These are phyloP conservation scores for Colletotrichum scovillei DNA, from an alignment of 2,329 filamentous ascomycete species.

Conservation along the genomic window DNA sequence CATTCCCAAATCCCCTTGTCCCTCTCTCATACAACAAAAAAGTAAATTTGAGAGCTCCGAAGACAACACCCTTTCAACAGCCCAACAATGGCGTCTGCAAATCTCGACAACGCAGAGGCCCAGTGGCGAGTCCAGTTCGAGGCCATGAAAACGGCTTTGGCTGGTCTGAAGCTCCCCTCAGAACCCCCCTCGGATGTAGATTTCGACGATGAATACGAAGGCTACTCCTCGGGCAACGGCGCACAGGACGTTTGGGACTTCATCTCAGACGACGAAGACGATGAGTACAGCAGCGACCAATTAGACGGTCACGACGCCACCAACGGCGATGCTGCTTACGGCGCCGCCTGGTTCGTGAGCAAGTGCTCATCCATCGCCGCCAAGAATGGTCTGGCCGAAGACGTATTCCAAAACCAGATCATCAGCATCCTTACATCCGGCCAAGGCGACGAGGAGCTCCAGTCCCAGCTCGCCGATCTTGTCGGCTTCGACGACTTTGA, in stretches of 20 bases:
- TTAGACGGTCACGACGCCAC: constrained; percentile 48
- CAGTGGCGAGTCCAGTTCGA: constrained; percentile 89
- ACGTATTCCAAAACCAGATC: constrained; percentile 83
- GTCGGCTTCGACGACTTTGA: constrained; percentile 95
- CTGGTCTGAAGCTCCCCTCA: constrained; percentile 69
- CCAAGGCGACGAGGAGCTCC: constrained; percentile 84
- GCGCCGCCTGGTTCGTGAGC: constrained; percentile 75
- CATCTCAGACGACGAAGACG: constrained; percentile 79
- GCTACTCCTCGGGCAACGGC: constrained; percentile 67
- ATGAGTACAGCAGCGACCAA: constrained; percentile 69
- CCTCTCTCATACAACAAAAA: neutral
- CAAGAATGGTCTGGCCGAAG: constrained; percentile 74
- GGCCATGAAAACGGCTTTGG: constrained; percentile 88
- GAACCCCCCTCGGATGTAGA: constrained; percentile 58
- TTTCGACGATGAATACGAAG: constrained; percentile 72
- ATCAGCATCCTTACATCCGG: constrained; percentile 76
- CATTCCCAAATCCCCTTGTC: neutral
- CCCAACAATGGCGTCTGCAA: constrained; percentile 46
- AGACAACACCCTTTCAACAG: neutral
- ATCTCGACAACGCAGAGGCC: constrained; percentile 55
- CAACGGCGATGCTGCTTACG: constrained; percentile 54
- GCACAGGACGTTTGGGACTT: constrained; percentile 94
- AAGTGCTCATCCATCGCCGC: constrained; percentile 76
- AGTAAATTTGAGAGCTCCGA: neutral
- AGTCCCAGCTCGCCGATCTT: constrained; percentile 88